Evolutionary conservation across 345 rosid species (phyloP), one percentile per base, ranked within the genome.

Genomic region (Garcia nutans): DNA sequence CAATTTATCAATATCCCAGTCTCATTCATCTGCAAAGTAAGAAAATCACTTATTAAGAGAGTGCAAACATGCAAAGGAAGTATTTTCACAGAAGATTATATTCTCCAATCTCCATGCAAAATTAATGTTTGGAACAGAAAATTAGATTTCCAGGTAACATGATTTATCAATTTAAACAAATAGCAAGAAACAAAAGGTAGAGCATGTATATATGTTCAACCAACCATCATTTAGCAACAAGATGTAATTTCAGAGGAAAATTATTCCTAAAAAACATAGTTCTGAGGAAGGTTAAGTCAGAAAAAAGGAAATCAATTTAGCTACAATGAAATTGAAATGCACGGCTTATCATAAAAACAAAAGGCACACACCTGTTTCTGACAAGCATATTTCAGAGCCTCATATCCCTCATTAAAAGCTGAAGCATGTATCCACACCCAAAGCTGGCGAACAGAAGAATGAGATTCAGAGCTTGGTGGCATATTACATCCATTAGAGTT

Each of bases 351-450:
- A 42, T n/a, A 28, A 47, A 16, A 73, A 69, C 24, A 28, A 65
- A 41, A 57, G 61, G 50, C 8, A 58, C 23, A 45, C 76, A 93
- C 93, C 96, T 81, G 91, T 62, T 88, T 88, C 81, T 88, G 85
- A 82, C 89, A 91, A 74, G 94, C 91, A 57, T 77, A 76, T 76
- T 87, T 85, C 61, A 95, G 80, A 75, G 94, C 86, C 77, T 77
- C 83, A 85, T 69, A 91, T 85, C 92, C 99, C 84, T 93, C 97
- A 68, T 24, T 72, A 81, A 90, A 89, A 74, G 96, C 91, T 55
- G 91, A 88, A 78, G 94, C 91, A 91, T 93, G 97, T 74, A 93
- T 85, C 97, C 96, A 95, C 65, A 93, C 76, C 96, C 96, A 93
- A 65, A 91, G 79, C 81, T 86, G 89, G 61, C 90, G 81, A 76